phyloP scores from a whole-genome alignment of 2,329 filamentous ascomycete genomes.

The Fusarium anthophilum region DNA sequence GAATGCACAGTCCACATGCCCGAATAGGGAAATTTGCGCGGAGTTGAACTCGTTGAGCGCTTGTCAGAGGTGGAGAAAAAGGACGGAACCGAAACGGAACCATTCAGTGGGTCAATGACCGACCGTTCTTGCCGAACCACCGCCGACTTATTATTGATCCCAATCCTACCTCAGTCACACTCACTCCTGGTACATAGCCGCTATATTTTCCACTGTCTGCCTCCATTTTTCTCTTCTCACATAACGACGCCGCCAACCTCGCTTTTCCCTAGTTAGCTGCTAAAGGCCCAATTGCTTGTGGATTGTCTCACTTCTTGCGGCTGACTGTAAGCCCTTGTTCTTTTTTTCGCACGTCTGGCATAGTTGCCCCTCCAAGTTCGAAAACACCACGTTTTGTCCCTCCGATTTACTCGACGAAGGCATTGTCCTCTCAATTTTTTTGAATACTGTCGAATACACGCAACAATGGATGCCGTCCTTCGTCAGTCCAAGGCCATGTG shows the following conservation, averaged over 20 bases:
- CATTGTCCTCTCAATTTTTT: constrained; percentile 9
- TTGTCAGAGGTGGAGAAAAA: constrained; percentile 4
- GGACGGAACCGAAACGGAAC: constrained; percentile 37
- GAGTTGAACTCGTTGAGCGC: constrained; percentile 10
- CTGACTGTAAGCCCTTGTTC: constrained; percentile 25
- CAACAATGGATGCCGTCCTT: constrained; percentile 87
- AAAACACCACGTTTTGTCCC: constrained; percentile 22
- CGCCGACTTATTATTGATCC: constrained; percentile 22
- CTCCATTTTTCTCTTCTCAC: background rate
- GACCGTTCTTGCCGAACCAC: constrained; percentile 38
- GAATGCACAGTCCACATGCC: constrained; percentile 27
- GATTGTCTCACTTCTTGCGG: constrained; percentile 19
- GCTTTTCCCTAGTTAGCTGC: background rate
- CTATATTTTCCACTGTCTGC: constrained; percentile 20
- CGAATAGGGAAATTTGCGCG: constrained; percentile 22
- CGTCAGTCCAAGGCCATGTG: constrained; percentile 97
- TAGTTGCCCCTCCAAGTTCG: constrained; percentile 27
- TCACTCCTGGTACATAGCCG: constrained; percentile 1
- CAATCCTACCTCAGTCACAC: constrained; percentile 1
- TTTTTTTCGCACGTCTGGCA: constrained; percentile 19
- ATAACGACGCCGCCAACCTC: background rate
- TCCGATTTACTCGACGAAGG: constrained; percentile 22
- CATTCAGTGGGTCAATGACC: constrained; percentile 38
- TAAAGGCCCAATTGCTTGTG: constrained; percentile 26
- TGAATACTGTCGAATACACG: constrained; percentile 31